Evolutionary conservation across 2,329 filamentous ascomycete species (phyloP).

Genomic region (Ceratocystis destructans): DNA sequence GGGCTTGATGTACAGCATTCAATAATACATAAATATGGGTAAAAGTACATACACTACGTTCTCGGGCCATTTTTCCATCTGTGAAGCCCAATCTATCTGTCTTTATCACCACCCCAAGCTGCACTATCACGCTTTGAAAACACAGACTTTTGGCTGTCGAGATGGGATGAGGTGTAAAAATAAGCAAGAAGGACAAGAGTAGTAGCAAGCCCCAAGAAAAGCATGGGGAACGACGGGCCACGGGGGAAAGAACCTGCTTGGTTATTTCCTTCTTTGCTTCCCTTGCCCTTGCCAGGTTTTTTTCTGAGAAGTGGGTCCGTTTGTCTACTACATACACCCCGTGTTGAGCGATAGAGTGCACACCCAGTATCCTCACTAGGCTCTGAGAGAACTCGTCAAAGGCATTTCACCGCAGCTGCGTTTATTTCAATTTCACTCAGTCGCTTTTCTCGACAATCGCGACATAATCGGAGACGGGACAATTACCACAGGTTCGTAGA

Average conservation of each 20-base stretch:
- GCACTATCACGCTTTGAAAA: conserved; percentile 7
- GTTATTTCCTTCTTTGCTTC: conserved; percentile 8
- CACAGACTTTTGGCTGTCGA: conserved; percentile 5
- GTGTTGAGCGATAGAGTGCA: too few relatives aligned
- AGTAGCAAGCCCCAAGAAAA: conserved; percentile 6
- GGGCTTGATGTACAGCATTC: not conserved
- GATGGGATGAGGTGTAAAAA: conserved; percentile 11
- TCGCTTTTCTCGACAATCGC: too few relatives aligned
- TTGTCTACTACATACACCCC: not conserved
- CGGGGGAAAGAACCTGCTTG: not conserved
- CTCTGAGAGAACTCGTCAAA: too few relatives aligned
- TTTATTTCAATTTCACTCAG: too few relatives aligned
- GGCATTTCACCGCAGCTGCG: too few relatives aligned
- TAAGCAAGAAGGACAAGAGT: not conserved
- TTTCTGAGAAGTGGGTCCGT: not conserved
- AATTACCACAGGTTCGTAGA: too few relatives aligned
- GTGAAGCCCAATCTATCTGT: not conserved
- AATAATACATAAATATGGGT: not conserved
- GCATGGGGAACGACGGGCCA: not conserved
- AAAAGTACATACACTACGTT: not conserved
- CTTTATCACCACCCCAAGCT: too few relatives aligned
- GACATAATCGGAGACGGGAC: too few relatives aligned
- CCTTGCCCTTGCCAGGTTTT: conserved; percentile 6
- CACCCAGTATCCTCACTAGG: too few relatives aligned
- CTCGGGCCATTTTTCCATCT: not conserved